Base-by-base conservation (phyloP, 2,329 filamentous ascomycete genomes). In the Claviceps sp. region DNA sequence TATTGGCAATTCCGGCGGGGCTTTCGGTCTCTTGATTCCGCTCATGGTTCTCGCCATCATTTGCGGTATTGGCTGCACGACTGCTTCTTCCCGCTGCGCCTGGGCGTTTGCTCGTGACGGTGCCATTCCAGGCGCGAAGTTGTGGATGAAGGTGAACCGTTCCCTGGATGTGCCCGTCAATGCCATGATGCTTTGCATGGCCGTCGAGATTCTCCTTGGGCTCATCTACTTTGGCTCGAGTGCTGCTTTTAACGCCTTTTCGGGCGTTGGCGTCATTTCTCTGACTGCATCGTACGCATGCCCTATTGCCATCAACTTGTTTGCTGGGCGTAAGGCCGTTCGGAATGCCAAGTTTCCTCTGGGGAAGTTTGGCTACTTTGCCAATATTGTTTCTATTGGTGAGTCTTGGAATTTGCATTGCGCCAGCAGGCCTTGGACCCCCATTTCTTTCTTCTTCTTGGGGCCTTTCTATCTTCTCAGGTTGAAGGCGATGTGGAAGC, bases 91-190 rank as follows among this genome's bases (percentile, higher is more conserved):
- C 16, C 79, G 83, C 51, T 82, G 77, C 65, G 77, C 77, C 48
- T 86, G 82, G 77, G 82, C 82, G 1, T 86, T 86, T 62, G 76
- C 83, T 45, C 80, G 83, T 60, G 83, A 86, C 59, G 81, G 82
- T 49, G 83, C 82, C 55, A 80, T 86, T 44, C 83, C 83, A 22
- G 81, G 80, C 16, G 77, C 78, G 52, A 67, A 70, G 52, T 70
- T 64, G 68, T 85, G 82, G 80, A 77, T 76, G 62, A 63, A 73
- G 55, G 76, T 86, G 58, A 77, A 85, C 70, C 67, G 66, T 47
- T 77, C 71, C 54, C 71, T 85, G 0, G 81, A 84, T 55, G 74
- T 86, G 3, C 83, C 83, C 0, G 59, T 86, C 52, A 85, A 86
- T 63, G 81, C 81, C 56, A 85, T 86, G 82, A 81, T 86, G 77